Base-by-base conservation (phyloP, 331 rosid species). In the Telfairia occidentalis region DNA sequence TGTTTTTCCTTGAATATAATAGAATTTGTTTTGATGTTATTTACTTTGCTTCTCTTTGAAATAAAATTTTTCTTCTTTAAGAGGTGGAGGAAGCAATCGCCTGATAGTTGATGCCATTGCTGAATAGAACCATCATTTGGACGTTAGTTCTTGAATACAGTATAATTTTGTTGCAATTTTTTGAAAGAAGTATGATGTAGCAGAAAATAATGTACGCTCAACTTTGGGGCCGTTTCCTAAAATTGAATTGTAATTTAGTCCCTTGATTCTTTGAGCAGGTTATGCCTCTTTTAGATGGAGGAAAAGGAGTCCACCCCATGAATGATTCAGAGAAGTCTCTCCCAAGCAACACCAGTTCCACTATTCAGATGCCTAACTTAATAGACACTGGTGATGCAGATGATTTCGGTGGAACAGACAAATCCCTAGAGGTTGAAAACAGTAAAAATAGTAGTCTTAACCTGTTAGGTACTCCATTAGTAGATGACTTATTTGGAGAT, bases 401-500 rank as follows among this genome's bases (percentile, higher is more conserved):
- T 74, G 89, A 83, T 53, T 78, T 66, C 71, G 42, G 34, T 9
- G 77, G 81, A 77, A 60, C 76, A 11, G 77, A 78, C 7, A 78
- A 81, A 78, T 75, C 85, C 73, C 9, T 69, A 65, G 86, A 83
- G 53, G 81, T 29, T 71, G 70, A 77, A 73, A 61, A 32, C 73
- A 90, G 86, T 76, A 86, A 79, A 74, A 77, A 82, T 63, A 57
- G 80, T 53, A 88, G 78, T 77, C 64, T 83, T 58, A 82, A 87
- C 23, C 24, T 79, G 23, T 73, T 87, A 30, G 60, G 89, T 19
- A 50, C 88, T 21, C 90, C 87, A 63, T 79, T 90, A 30, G 89
- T 90, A 76, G 99, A 95, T 71, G 97, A 92, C 87, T 80, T 95
- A 82, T 89, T 95, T 84, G 97, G 97, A 63, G 97, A 83, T 81